Evolutionary conservation across 805 yeast species (phyloP).

Genomic region (Hanseniaspora valbyensis): DNA sequence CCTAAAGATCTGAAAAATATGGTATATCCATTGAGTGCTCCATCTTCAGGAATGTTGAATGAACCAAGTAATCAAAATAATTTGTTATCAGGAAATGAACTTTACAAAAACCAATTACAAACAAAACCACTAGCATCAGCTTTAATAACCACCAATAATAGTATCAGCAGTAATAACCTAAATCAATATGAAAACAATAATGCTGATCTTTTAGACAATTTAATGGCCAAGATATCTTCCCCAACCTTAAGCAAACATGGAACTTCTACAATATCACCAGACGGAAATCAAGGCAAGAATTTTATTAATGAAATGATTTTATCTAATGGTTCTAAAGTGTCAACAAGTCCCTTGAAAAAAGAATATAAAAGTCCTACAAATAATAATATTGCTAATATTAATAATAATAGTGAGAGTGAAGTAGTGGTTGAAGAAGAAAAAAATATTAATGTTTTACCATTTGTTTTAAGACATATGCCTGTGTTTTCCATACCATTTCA

Average conservation of each 20-base stretch:
- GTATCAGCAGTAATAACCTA: neutral
- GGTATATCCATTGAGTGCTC: neutral
- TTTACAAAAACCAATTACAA: neutral
- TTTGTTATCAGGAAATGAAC: slow-evolving; percentile 2
- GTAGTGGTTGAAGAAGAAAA: neutral
- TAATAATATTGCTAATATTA: neutral
- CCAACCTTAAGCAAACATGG: neutral
- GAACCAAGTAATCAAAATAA: neutral
- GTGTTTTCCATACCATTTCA: slow-evolving; percentile 48
- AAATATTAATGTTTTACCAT: slow-evolving; percentile 53
- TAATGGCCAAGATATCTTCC: slow-evolving; percentile 1
- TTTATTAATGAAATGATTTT: neutral
- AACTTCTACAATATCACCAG: neutral
- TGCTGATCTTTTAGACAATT: neutral
- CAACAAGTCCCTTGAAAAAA: neutral
- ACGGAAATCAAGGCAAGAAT: neutral
- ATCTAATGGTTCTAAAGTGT: neutral
- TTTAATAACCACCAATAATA: neutral
- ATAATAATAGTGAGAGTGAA: neutral
- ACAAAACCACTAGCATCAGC: neutral
- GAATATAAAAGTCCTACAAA: neutral
- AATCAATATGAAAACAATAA: neutral
- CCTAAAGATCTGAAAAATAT: neutral
- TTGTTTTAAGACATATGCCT: slow-evolving; percentile 54
- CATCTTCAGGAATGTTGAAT: neutral